These are phyloP conservation scores for Tephrocybe sp. DNA, from an alignment of 768 basidiomycete species.

Conservation along the genomic window DNA sequence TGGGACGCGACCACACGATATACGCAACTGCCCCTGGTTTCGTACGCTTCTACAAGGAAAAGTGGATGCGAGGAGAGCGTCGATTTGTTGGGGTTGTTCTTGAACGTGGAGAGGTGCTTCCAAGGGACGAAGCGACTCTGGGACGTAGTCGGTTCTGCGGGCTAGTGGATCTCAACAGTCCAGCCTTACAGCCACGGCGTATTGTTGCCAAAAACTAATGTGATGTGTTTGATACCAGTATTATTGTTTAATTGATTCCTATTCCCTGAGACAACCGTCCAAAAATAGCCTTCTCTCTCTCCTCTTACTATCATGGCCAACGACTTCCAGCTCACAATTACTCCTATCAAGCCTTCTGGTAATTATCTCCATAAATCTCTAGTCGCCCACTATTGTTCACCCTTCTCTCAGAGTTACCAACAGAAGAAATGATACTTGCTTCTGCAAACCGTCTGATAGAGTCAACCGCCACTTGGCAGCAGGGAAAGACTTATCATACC, in stretches of 20 bases:
- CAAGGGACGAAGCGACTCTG: slow-evolving; percentile 65
- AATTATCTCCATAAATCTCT: not conserved
- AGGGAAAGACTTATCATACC: slow-evolving; percentile 59
- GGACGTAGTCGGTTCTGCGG: slow-evolving; percentile 89
- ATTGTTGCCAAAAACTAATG: slow-evolving; percentile 16
- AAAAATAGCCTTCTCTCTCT: slow-evolving; percentile 11
- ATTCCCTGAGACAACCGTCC: slow-evolving; percentile 6
- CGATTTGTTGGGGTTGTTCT: slow-evolving; percentile 84
- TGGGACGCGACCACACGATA: slow-evolving; percentile 93
- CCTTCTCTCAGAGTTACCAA: slow-evolving; percentile 49
- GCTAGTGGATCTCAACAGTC: slow-evolving; percentile 59
- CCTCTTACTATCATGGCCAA: slow-evolving; percentile 20
- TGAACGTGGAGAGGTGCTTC: slow-evolving; percentile 79
- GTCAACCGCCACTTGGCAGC: slow-evolving; percentile 59
- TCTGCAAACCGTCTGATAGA: slow-evolving; percentile 56
- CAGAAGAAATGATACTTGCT: slow-evolving; percentile 53
- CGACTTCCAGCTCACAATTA: slow-evolving; percentile 14
- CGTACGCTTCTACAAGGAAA: slow-evolving; percentile 91
- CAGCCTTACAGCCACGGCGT: slow-evolving; percentile 17
- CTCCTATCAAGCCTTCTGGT: slow-evolving; percentile 14
- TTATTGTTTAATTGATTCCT: slow-evolving; percentile 1
- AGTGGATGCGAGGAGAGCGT: slow-evolving; percentile 69
- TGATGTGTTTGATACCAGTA: slow-evolving; percentile 9
- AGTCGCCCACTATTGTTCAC: not conserved
- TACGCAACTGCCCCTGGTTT: slow-evolving; percentile 88